These are phyloP conservation scores for Viola odorata DNA, from an alignment of 345 rosid species.

Conservation along the genomic window DNA sequence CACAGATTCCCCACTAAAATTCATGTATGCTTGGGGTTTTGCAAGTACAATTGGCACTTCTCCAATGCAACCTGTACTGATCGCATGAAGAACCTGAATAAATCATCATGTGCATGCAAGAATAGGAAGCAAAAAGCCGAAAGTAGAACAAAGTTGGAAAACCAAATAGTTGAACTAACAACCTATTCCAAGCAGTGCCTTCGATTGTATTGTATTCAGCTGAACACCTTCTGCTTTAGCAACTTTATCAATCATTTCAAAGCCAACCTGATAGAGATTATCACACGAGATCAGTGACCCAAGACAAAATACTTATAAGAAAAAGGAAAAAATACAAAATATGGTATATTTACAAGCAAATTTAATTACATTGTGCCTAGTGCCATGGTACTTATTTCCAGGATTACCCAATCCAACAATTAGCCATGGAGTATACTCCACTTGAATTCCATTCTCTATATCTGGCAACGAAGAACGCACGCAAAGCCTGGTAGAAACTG, in stretches of 20 bases:
- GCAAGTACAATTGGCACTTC: conserved; percentile 81
- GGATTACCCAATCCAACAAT: conserved; percentile 95
- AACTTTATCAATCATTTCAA: conserved; percentile 75
- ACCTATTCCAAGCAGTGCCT: conserved; percentile 91
- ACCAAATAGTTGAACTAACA: conserved; percentile 19
- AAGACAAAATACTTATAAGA: neutral
- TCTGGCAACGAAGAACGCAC: conserved; percentile 40
- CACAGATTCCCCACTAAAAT: conserved; percentile 90
- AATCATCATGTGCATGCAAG: conserved; percentile 20
- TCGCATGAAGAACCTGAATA: conserved; percentile 30
- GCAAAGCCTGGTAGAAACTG: conserved; percentile 29
- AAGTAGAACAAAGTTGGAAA: conserved; percentile 3
- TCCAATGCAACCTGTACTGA: conserved; percentile 76
- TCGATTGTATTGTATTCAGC: conserved; percentile 83
- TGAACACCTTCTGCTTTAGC: conserved; percentile 53
- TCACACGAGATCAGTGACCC: conserved; percentile 10
- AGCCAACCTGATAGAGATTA: conserved; percentile 60
- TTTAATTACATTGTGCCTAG: conserved; percentile 79
- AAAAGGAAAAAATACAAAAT: neutral
- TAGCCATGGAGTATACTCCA: conserved; percentile 89
- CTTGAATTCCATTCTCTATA: conserved; percentile 37
- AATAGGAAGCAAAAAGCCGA: conserved; percentile 1
- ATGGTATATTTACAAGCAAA: neutral
- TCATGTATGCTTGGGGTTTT: conserved; percentile 93
- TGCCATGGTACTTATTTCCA: conserved; percentile 86